Conservation (phyloP, 768 basidiomycete genomes). For the Gautieria morchelliformis region DNA sequence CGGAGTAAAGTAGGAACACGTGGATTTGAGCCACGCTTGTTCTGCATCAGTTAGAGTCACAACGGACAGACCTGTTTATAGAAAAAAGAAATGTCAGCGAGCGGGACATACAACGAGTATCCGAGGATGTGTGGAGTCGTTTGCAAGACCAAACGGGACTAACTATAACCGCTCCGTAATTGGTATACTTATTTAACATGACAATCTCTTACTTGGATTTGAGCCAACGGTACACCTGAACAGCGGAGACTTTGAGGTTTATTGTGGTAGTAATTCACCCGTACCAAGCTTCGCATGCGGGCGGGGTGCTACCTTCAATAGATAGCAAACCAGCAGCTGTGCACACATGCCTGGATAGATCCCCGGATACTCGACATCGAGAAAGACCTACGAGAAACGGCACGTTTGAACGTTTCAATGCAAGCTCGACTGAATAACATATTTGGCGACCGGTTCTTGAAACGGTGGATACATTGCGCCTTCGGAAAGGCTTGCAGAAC, state of each 20-base stretch:
- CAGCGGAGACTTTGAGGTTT: too few relatives aligned
- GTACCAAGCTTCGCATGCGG: too few relatives aligned
- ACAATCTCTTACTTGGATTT: too few relatives aligned
- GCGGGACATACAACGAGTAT: background rate
- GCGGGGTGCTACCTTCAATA: too few relatives aligned
- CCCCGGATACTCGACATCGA: background rate
- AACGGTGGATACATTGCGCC: slow-evolving; percentile 60
- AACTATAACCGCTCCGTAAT: too few relatives aligned
- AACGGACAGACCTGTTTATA: slow-evolving; percentile 53
- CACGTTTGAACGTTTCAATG: slow-evolving; percentile 46
- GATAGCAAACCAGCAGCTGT: too few relatives aligned
- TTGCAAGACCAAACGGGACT: too few relatives aligned
- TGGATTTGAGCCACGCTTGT: slow-evolving; percentile 48
- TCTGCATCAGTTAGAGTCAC: slow-evolving; percentile 54
- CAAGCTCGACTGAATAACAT: slow-evolving; percentile 59
- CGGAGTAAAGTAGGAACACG: slow-evolving; percentile 66
- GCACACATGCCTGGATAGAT: background rate
- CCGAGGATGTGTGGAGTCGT: background rate
- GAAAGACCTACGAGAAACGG: slow-evolving; percentile 38
- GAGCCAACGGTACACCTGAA: too few relatives aligned
- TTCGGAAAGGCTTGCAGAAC: slow-evolving; percentile 71
- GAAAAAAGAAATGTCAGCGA: background rate
- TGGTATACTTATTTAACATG: too few relatives aligned
- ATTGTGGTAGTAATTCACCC: too few relatives aligned
- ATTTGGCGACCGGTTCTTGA: slow-evolving; percentile 65